Evolutionary conservation across 768 basidiomycete species (phyloP), one percentile per base, ranked within the genome.

Genomic region (Trametes maxima): DNA sequence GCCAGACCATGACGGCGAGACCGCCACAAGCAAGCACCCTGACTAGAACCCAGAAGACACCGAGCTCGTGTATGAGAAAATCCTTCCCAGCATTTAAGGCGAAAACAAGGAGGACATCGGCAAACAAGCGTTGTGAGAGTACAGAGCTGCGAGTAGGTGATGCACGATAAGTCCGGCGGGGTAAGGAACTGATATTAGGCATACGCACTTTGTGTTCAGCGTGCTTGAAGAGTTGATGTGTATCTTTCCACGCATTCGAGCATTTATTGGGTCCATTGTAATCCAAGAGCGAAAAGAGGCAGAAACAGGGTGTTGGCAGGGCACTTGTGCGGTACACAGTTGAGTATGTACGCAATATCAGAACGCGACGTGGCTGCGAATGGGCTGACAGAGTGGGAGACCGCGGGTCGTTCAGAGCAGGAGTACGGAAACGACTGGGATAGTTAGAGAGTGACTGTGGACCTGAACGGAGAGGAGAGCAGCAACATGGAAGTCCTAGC

Each of bases 1-100:
- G 85, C 86, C 88, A 86, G 19, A 83, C 73, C 46, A 89, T 65
- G 44, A 84, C 80, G 19, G 83, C 85, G 54, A 90, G 67, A n/a
- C 83, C 87, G n/a, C 85, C 88, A 65, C 85, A 84, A 3, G 87
- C 88, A 54, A 92, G 76, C 50, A 90, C 80, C 63, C 89, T 78
- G 76, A 92, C 86, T 36, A 88, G 78, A 14, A 90, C 78, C 91
- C 90, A 92, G 68, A 91, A 87, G 10, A 88, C 82, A 7, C 87
- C 86, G 21, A 87, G 82, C 70, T 90, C 86, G 17, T 83, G 77
- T 48, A 92, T 74, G 7, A 92, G 73, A 77, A 84, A 83, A 67
- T 86, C 87, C 74, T 89, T 90, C 51, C 83, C 79, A 6, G 84
- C 80, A 72, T 85, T 82, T 37, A 88, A 73, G 5, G 86, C 79